Evolutionary conservation across 1,284 basidiomycete species (phyloP), one percentile per base, ranked within the genome.

Genomic region (Ustilago sp.): DNA sequence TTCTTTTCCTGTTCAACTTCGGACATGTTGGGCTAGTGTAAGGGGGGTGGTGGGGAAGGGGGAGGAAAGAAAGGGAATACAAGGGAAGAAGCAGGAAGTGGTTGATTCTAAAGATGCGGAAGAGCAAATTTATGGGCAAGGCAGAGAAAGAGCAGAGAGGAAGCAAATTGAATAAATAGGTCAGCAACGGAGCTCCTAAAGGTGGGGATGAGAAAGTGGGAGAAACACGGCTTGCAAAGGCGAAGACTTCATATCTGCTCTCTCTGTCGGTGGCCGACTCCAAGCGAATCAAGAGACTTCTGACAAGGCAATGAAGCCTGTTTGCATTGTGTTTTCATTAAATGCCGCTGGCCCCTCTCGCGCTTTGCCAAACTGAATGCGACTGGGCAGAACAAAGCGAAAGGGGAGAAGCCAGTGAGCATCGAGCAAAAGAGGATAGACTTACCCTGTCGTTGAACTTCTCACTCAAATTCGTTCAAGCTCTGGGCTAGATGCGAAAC

Each of bases 1-100:
- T 70, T 80, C 73, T 78, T 78, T 53, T 78, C 73, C 51, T 79
- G 68, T 31, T 8, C 43, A 19, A 45, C 43, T 19, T 64, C 59
- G 38, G 76, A 78, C 68, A 78, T 71, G 60, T 59, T 69, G 71
- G 47, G 52, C 36, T 54, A 23, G 4, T 8, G 41, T 15, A 41
- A 17, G 19, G 19, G 54, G 52, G 43, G 62, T 38, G 62, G 54
- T 23, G 17, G 6, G 54, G 48, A 39, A 19, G 45, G 59, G 59
- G 41, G 50, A 34, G 23, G 23, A 55, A 56, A 28, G 28, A 38
- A 31, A 23, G 60, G 38, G 41, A 31, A 7, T 45, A 45, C 7
- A 45, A 8, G n/a, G 43, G 15, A 31, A 17, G 38, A 36, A 59
- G 50, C 51, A 65, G 38, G 54, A 71, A 39, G 11, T 13, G n/a